Percentiles rank a stretch among this genome's conserved stretches.
phyloP scores from a whole-genome alignment of 768 basidiomycete species.

The Lactarius sp. region DNA sequence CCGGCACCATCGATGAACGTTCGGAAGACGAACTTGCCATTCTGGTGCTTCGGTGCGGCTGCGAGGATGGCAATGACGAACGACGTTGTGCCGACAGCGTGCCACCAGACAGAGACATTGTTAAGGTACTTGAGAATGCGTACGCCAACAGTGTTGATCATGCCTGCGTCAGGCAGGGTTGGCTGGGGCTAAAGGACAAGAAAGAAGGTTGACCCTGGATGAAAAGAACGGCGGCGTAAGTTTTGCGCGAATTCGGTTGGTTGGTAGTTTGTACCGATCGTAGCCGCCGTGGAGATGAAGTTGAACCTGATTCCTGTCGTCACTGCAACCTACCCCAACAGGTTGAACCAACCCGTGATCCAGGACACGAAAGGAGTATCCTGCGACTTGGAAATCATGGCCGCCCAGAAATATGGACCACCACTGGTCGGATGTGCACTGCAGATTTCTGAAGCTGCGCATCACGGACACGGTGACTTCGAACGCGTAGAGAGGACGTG shows the following conservation, averaged over 20 bases:
- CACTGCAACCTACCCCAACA: conserved; percentile 71
- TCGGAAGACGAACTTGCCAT: conserved; percentile 62
- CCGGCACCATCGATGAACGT: conserved; percentile 71
- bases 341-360: conserved; percentile 73
- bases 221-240: conserved; percentile 64
- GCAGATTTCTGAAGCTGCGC: conserved; percentile 34
- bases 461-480: not conserved
- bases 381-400: conserved; percentile 57
- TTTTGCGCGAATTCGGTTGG: conserved; percentile 52
- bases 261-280: conserved; percentile 55
- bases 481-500: conserved; percentile 28
- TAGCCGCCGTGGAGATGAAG: conserved; percentile 61
- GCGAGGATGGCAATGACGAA: conserved; percentile 65
- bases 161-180: conserved; percentile 34
- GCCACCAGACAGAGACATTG: conserved; percentile 71
- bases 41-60: conserved; percentile 66
- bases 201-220: conserved; percentile 44
- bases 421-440: conserved; percentile 70
- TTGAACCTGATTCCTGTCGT: conserved; percentile 67
- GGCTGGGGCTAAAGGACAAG: not conserved
- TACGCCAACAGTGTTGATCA: conserved; percentile 74
- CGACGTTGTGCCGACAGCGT: conserved; percentile 63
- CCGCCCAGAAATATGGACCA: conserved; percentile 80
- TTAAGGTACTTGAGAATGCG: conserved; percentile 60
- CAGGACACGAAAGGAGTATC: conserved; percentile 64